Base-by-base conservation (phyloP, 2,329 filamentous ascomycete genomes). In the Cryphonectria parasitica region DNA sequence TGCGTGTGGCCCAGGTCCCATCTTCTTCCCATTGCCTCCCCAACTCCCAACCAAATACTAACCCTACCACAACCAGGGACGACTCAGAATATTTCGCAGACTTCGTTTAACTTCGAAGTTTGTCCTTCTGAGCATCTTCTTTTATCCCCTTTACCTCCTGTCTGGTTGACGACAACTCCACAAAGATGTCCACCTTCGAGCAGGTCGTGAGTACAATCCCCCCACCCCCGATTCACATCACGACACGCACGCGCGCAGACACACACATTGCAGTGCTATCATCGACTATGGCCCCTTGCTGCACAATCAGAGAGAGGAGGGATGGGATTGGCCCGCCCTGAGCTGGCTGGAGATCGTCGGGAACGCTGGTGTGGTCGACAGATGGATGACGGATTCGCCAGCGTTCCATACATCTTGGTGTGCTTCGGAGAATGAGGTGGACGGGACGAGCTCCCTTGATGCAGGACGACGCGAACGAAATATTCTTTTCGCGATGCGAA, bases 191-290 rank as follows among this genome's bases (percentile, higher is more conserved):
- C 74, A 76, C 77, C 69, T 78, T 91, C 84, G 89, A 91, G 86
- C 82, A 84, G 83, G 88, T 90, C 86, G 89, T 91, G 85, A 90
- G 89, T 91, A 79, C 74, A 69, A 69, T 73, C 72, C 72, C 71
- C 73, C 71, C 66, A 22, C 25, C 41, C 41, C 62, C 39, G 31
- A 45, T 3, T 19, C 17, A 28, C 63, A 34, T 64, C 63, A 52
- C 63, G 63, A 52, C 25, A 64, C 7, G 34, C 58, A 10, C 45
- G 22, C 45, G 45, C 45, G 45, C 22, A 19, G 10, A 15, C 61
- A 19, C 22, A 15, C 61, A 41, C 36, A 39, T 10, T 28, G 19
- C 39, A 64, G 17, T 64, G n/a, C 61, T 5, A 43, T 45, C 13
- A 25, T 28, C 63, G 43, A 52, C 19, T 28, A 17, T 64, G 25